Percentiles rank a stretch among this genome's conserved stretches.
Conservation (phyloP, 1,284 basidiomycete genomes). For the Sphaerobolus stellatus region DNA sequence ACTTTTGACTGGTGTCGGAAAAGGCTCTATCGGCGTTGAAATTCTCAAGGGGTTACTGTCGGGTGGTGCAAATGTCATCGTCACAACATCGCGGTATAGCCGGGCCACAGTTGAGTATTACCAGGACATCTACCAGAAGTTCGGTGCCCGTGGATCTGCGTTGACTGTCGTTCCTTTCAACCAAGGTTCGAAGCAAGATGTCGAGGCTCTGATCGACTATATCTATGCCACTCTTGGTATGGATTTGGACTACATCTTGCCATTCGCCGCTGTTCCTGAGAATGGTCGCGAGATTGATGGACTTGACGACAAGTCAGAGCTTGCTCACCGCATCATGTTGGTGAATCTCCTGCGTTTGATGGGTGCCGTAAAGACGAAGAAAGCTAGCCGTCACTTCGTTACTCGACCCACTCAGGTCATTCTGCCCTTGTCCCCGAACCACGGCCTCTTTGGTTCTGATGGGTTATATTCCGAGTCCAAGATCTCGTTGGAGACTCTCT, state of each 20-base stretch:
- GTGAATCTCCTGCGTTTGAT: conserved; percentile 93
- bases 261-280: conserved; percentile 97
- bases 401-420: conserved; percentile 98
- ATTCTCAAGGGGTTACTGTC: conserved; percentile 95
- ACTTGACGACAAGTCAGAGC: conserved; percentile 95
- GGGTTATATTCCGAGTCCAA: conserved; percentile 98
- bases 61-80: conserved; percentile 93
- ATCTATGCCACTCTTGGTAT: conserved; percentile 93
- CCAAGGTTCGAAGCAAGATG: conserved; percentile 96
- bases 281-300: conserved; percentile 98
- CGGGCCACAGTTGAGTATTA: conserved; percentile 97
- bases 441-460: conserved; percentile 96
- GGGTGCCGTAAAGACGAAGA: conserved; percentile 97
- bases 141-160: conserved; percentile 91
- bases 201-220: conserved; percentile 96
- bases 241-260: conserved; percentile 97
- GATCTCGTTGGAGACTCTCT: conserved; percentile 95
- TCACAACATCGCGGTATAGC: conserved; percentile 95
- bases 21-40: conserved; percentile 96
- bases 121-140: conserved; percentile 95
- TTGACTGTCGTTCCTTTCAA: conserved; percentile 99
- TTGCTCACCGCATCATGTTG: conserved; percentile 97
- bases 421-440: conserved; percentile 95
- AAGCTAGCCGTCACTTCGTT: conserved; percentile 93
- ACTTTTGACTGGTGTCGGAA: conserved; percentile 94